Conservation (phyloP, 2,329 filamentous ascomycete species). For the Aspergillus sp. region DNA sequence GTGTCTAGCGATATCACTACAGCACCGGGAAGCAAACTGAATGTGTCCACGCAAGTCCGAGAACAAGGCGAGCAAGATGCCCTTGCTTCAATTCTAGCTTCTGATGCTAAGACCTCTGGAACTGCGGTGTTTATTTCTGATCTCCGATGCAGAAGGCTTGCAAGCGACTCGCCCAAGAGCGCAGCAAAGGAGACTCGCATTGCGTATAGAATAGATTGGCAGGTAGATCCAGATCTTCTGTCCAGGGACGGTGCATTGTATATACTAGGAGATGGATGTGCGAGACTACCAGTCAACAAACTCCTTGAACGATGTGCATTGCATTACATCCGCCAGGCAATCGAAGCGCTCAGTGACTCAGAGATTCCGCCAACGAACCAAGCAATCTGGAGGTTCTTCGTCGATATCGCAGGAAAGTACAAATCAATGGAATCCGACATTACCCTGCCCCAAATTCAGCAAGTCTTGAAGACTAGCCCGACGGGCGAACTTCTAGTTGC, state of each 20-base stretch:
- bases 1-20: slow-evolving; percentile 6
- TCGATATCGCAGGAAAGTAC: background rate
- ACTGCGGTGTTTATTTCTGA: slow-evolving; percentile 9
- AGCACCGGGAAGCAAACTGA: slow-evolving; percentile 6
- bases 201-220: slow-evolving; percentile 16
- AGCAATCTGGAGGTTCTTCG: background rate
- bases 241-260: background rate
- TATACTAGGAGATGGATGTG: background rate
- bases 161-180: background rate
- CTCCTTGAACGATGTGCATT: slow-evolving; percentile 4
- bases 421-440: background rate
- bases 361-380: background rate
- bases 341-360: background rate
- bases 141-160: slow-evolving; percentile 10
- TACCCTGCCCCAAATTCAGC: background rate
- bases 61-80: slow-evolving; percentile 1
- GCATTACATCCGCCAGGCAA: slow-evolving; percentile 2
- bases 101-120: background rate
- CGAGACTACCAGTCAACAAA: background rate
- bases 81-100: slow-evolving; percentile 10
- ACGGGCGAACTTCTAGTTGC: slow-evolving; percentile 6
- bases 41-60: slow-evolving; percentile 7
- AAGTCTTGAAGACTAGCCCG: background rate
- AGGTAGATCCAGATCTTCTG: slow-evolving; percentile 12
- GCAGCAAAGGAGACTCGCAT: background rate